Percentiles rank a stretch among this genome's conserved stretches.
phyloP scores from a whole-genome alignment of 2,329 filamentous ascomycete species.

The Alternaria sp. region DNA sequence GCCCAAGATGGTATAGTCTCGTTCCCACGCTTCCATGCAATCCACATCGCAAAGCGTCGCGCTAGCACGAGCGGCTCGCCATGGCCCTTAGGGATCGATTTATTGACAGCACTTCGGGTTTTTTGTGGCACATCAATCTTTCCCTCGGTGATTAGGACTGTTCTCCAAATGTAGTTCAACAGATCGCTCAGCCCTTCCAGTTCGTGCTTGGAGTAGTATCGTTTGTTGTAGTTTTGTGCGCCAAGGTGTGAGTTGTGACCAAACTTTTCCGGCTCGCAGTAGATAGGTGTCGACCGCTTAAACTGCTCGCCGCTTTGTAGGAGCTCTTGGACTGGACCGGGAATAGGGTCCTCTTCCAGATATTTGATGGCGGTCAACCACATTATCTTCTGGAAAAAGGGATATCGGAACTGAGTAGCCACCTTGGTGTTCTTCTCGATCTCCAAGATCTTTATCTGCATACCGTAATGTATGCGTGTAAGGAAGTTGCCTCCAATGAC shows the following conservation, averaged over 20 bases:
- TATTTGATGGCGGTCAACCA: constrained; percentile 73
- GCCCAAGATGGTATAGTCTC: constrained; percentile 70
- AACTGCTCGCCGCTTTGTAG: constrained; percentile 66
- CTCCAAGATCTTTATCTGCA: constrained; percentile 71
- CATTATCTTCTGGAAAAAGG: constrained; percentile 73
- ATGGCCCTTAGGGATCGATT: constrained; percentile 69
- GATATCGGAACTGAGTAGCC: constrained; percentile 71
- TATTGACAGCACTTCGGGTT: constrained; percentile 66
- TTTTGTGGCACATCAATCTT: constrained; percentile 68
- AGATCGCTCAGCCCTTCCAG: constrained; percentile 68
- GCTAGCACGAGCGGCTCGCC: constrained; percentile 68
- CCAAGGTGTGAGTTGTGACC: constrained; percentile 61
- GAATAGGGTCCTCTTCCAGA: constrained; percentile 70
- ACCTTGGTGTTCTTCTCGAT: constrained; percentile 74
- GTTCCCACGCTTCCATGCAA: constrained; percentile 73
- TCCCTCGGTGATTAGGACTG: constrained; percentile 67
- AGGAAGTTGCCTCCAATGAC: constrained; percentile 77
- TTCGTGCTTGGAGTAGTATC: constrained; percentile 70
- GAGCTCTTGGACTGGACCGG: constrained; percentile 61
- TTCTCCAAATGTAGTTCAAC: constrained; percentile 68
- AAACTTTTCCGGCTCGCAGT: constrained; percentile 65
- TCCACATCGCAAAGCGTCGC: constrained; percentile 69
- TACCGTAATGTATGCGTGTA: constrained; percentile 69
- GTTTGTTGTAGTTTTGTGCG: constrained; percentile 63
- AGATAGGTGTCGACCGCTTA: constrained; percentile 63